Percentiles rank a stretch among this genome's conserved stretches.
These are phyloP conservation scores for Agaricus subrufescens DNA, from an alignment of 768 basidiomycete species.

Conservation along the genomic window DNA sequence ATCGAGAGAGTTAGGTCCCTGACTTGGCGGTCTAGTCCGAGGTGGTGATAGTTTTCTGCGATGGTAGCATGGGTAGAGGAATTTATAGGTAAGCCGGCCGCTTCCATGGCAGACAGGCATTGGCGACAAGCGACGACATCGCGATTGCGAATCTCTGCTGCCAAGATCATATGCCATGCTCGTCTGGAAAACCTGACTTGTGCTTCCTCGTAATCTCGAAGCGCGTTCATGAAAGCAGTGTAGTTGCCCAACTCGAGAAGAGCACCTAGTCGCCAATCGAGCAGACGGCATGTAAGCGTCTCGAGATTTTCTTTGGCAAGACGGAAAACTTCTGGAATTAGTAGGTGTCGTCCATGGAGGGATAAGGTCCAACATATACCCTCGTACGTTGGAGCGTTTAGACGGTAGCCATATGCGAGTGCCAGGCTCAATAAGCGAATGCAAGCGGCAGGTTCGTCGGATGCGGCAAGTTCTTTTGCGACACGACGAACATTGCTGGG, in stretches of 20 bases:
- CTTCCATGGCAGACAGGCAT: slow-evolving; percentile 52
- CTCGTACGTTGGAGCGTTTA: slow-evolving; percentile 3
- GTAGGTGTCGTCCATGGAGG: slow-evolving; percentile 40
- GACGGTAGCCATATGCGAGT: neutral
- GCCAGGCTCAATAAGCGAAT: slow-evolving; percentile 6
- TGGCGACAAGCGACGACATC: slow-evolving; percentile 53
- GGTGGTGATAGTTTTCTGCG: slow-evolving; percentile 49
- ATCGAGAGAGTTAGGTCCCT: slow-evolving; percentile 45
- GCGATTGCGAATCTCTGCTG: slow-evolving; percentile 65
- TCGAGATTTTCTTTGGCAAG: slow-evolving; percentile 44
- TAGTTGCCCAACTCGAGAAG: slow-evolving; percentile 51
- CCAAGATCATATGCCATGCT: slow-evolving; percentile 67
- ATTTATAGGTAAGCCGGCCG: slow-evolving; percentile 49
- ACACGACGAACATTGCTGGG: slow-evolving; percentile 91
- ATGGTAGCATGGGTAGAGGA: slow-evolving; percentile 57
- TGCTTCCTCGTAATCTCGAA: slow-evolving; percentile 46
- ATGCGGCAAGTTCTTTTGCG: slow-evolving; percentile 59
- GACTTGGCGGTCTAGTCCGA: slow-evolving; percentile 56
- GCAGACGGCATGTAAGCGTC: slow-evolving; percentile 46
- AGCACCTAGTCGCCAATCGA: slow-evolving; percentile 70
- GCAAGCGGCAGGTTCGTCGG: neutral
- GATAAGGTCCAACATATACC: slow-evolving; percentile 29
- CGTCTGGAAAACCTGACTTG: slow-evolving; percentile 46
- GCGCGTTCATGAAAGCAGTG: slow-evolving; percentile 34
- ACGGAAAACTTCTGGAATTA: slow-evolving; percentile 42